phyloP scores from a whole-genome alignment of 208 protist genomes.

The Leishmania major region DNA sequence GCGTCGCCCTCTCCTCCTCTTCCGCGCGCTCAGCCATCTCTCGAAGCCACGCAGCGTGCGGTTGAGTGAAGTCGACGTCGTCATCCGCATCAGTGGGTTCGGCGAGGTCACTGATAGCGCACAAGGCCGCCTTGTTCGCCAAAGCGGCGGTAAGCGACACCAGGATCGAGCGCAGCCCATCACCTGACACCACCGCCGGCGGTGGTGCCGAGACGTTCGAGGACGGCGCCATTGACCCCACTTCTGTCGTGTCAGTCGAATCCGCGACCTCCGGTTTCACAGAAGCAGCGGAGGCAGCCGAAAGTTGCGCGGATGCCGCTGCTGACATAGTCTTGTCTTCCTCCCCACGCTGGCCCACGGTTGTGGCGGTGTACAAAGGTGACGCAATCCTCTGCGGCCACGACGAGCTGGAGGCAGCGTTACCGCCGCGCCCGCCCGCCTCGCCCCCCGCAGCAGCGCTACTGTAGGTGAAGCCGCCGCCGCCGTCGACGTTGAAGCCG shows the following conservation, averaged over 20 bases:
- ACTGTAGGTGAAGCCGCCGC: slow-evolving; percentile 1
- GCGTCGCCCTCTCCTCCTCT: neutral
- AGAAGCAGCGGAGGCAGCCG: neutral
- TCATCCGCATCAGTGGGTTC: neutral
- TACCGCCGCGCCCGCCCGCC: neutral
- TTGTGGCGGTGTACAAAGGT: slow-evolving; percentile 10
- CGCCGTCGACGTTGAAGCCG: neutral
- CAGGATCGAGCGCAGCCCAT: slow-evolving; percentile 19
- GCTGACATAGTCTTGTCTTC: neutral
- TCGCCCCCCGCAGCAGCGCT: slow-evolving; percentile 5
- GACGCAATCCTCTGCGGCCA: slow-evolving; percentile 20
- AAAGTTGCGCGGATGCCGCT: neutral
- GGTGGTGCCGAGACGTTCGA: neutral
- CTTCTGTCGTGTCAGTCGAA: neutral
- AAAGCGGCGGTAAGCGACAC: slow-evolving; percentile 11
- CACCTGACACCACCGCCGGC: slow-evolving; percentile 17
- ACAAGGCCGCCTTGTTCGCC: neutral
- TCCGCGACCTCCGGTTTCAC: neutral
- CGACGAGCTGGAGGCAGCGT: neutral
- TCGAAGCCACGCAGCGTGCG: neutral
- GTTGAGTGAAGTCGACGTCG: neutral
- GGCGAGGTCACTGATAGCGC: neutral
- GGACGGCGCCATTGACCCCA: neutral
- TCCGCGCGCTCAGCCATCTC: slow-evolving; percentile 2
- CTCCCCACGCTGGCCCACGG: slow-evolving; percentile 1